Evolutionary conservation across 768 basidiomycete genomes (phyloP), one percentile per base, ranked within the genome.

Genomic region (Boletus rubescentipes): DNA sequence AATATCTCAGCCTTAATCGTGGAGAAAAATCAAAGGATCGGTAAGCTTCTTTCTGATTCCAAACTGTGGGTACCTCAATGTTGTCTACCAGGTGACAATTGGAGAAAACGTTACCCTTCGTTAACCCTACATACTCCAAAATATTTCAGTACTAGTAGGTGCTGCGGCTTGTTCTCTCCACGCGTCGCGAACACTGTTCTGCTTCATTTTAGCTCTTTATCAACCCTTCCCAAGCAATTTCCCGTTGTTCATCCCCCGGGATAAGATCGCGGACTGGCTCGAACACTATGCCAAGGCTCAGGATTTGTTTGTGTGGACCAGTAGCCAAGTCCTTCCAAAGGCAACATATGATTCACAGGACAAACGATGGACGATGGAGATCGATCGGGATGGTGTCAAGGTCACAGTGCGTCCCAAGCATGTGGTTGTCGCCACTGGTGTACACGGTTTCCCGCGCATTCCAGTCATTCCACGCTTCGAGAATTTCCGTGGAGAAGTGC

Each of bases 51-150:
- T 26, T 16, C 16, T n/a, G 20, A 40, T 32, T n/a, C 21, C 2
- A 35, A 21, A 15, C 9, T 5, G 6, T 47, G 16, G 14, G 31
- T 32, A 32, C 18, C n/a, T 47, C 34, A 49, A 23, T 26, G 31
- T 23, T 9, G 36, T 9, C 31, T 9, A 40, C 31, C 30, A 53
- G 51, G 51, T 26, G 51, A 53, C 14, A 53, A 34, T 21, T 53
- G 51, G 51, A 53, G 51, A 34, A 48, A 53, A 34, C 51, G 51
- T 10, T 53, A 53, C 15, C 51, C 51, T 26, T 53, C 51, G 38
- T 40, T 53, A 18, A 53, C 46, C 34, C n/a, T 48, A 9, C 51
- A 48, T 23, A 39, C 31, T 7, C 46, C 37, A 16, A 53, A 48
- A 35, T 15, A 15, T 8, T 35, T 9, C 14, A 32, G 46, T 26